Conservation (phyloP, 2,329 filamentous ascomycete species). For the Aspergillus novofumigatus region DNA sequence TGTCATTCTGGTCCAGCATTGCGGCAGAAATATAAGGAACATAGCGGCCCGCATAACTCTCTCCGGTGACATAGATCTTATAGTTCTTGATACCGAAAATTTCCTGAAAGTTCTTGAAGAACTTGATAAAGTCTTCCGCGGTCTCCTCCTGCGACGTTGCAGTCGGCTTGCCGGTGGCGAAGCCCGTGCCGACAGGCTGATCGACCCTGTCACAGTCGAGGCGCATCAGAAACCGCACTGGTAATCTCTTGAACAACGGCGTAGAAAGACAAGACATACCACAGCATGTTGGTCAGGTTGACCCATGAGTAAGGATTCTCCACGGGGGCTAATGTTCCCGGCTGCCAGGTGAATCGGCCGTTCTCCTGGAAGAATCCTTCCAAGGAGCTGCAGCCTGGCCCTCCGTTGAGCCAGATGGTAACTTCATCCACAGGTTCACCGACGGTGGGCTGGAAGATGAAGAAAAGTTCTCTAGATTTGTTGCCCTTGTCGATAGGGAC, state of each 20-base stretch:
- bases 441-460: slow-evolving; percentile 47
- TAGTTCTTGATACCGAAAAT: slow-evolving; percentile 64
- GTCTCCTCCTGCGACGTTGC: slow-evolving; percentile 65
- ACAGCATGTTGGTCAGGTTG: slow-evolving; percentile 72
- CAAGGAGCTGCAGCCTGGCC: slow-evolving; percentile 55
- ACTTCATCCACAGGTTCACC: slow-evolving; percentile 42
- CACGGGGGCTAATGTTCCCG: slow-evolving; percentile 63
- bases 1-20: slow-evolving; percentile 67
- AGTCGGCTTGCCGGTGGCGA: slow-evolving; percentile 61
- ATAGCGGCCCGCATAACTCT: slow-evolving; percentile 67
- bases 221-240: background rate
- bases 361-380: slow-evolving; percentile 72
- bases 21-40: slow-evolving; percentile 70
- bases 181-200: slow-evolving; percentile 59
- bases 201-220: slow-evolving; percentile 20
- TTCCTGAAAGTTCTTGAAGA: slow-evolving; percentile 73
- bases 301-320: slow-evolving; percentile 70
- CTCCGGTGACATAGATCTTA: slow-evolving; percentile 71
- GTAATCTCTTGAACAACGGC: background rate
- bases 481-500: slow-evolving; percentile 52
- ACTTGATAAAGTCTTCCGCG: slow-evolving; percentile 68
- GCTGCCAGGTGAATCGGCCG: slow-evolving; percentile 67
- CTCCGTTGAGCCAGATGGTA: slow-evolving; percentile 50
- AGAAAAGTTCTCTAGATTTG: slow-evolving; percentile 44
- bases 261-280: slow-evolving; percentile 47